Evolutionary conservation across 176 grass and related monocot species (phyloP), one percentile per base, ranked within the genome.

Genomic region (Echinochloa phyllopogon): DNA sequence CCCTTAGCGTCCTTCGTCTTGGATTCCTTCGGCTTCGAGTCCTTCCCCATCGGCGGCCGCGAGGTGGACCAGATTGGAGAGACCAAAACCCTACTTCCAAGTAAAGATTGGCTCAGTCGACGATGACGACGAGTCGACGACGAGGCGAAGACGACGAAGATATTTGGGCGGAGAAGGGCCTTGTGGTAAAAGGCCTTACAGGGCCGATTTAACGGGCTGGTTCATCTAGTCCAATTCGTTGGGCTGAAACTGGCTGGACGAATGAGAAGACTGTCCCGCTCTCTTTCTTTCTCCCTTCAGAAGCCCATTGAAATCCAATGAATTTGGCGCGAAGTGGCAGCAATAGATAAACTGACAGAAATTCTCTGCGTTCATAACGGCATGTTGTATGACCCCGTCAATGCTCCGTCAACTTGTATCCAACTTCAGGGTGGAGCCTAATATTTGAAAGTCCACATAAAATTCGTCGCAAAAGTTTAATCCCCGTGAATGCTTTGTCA

Each of bases 11-110:
- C 95, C 89, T 98, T 98, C 14, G 82, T 2, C 52, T 95, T 98
- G 80, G 82, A 61, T 0, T 98, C 96, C 89, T 98, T 98, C 8
- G 87, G 6, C 61, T 95, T 98, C 80, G 91, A 89, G 74, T 94
- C 96, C 70, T 94, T 98, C 68, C 96, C 93, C 96, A 95, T 98
- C 82, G 17, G 43, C 16, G 67, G 16, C 40, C 21, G 52, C 50
- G 52, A 61, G 57, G 53, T 47, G 24, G 74, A 51, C 64, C 53
- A 16, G 67, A 41, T 63, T 62, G 64, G 53, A 64, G 15, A 33
- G 44, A 45, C 14, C 53, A 86, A 89, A 82, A 86, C 72, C 83
- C 84, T 86, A 82, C 62, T 37, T 36, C 6, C 6, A 55, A 51
- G 41, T 45, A 87, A 42, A 25, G 55, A 79, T 44, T 81, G 9